Evolutionary conservation across 1,139 yeast genomes (phyloP).

Genomic region (Zygosaccharomyces pseudobailii): DNA sequence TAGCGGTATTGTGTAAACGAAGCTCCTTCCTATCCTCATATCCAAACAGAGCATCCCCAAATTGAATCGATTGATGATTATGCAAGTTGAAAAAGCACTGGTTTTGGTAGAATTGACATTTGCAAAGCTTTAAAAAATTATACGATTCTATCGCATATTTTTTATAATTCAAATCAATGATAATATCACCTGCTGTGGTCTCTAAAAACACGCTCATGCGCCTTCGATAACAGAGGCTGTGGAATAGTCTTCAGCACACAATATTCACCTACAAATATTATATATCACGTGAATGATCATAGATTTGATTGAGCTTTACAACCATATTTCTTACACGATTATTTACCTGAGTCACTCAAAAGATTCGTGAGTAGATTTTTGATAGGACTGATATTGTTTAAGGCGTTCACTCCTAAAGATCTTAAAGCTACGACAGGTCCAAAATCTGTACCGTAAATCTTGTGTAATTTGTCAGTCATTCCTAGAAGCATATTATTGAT

Average conservation of each 20-base stretch:
- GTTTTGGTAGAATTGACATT: constrained; percentile 49
- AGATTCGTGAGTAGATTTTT: constrained; percentile 53
- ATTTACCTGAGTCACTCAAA: constrained; percentile 18
- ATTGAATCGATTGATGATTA: constrained; percentile 37
- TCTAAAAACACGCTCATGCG: constrained; percentile 56
- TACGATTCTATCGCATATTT: constrained; percentile 39
- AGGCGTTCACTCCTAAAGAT: constrained; percentile 65
- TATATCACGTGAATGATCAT: constrained; percentile 8
- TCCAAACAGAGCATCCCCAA: constrained; percentile 45
- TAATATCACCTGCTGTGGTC: constrained; percentile 50
- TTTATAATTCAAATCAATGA: constrained; percentile 45
- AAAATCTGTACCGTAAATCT: constrained; percentile 71
- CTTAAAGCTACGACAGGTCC: constrained; percentile 71
- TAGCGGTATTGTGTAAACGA: constrained; percentile 18
- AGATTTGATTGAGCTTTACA: neutral
- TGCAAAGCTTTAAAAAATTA: constrained; percentile 54
- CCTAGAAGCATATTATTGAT: constrained; percentile 77
- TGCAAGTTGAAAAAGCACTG: constrained; percentile 45
- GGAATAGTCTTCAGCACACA: too few relatives aligned
- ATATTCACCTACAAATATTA: neutral
- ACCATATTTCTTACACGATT: neutral
- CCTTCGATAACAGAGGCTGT: too few relatives aligned
- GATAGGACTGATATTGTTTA: constrained; percentile 58
- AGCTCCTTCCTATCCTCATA: constrained; percentile 18
- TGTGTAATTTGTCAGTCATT: constrained; percentile 87